Percentiles rank a stretch among this genome's conserved stretches.
phyloP scores from a whole-genome alignment of 805 yeast genomes.

The Ogataea degrootiae region DNA sequence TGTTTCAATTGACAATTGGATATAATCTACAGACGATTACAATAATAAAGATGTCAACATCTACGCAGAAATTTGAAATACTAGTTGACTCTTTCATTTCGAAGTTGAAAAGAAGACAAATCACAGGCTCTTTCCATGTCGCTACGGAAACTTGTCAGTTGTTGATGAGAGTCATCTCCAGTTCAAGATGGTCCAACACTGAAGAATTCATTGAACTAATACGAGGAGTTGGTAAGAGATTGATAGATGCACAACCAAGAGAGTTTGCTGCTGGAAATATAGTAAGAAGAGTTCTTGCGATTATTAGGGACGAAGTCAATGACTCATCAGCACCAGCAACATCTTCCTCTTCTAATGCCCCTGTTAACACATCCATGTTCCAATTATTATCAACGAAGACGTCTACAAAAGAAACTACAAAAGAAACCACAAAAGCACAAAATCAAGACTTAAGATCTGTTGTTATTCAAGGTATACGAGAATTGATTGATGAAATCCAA shows the following conservation, averaged over 20 bases:
- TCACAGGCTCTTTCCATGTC: slow-evolving; percentile 72
- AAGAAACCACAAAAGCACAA: slow-evolving; percentile 34
- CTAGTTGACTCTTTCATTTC: slow-evolving; percentile 30
- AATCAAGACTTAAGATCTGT: slow-evolving; percentile 72
- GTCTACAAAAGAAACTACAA: slow-evolving; percentile 18
- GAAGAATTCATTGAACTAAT: slow-evolving; percentile 68
- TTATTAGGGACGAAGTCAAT: slow-evolving; percentile 81
- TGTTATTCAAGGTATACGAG: slow-evolving; percentile 88
- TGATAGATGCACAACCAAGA: slow-evolving; percentile 80
- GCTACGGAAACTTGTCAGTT: slow-evolving; percentile 87
- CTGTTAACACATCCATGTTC: slow-evolving; percentile 82
- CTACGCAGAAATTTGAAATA: slow-evolving; percentile 24
- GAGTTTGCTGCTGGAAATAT: slow-evolving; percentile 89
- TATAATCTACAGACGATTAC: too few species aligned
- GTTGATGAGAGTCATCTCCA: slow-evolving; percentile 81
- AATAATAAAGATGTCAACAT: slow-evolving; percentile 5
- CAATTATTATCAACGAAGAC: slow-evolving; percentile 59
- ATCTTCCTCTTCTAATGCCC: slow-evolving; percentile 28
- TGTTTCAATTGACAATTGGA: background rate
- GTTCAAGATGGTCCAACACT: slow-evolving; percentile 80
- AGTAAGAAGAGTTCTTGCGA: slow-evolving; percentile 80
- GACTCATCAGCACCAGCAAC: slow-evolving; percentile 27
- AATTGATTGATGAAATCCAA: slow-evolving; percentile 84
- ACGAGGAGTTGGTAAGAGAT: slow-evolving; percentile 63
- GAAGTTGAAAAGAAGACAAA: slow-evolving; percentile 77